Percentiles rank a stretch among this genome's conserved stretches.
Evolutionary conservation across 1,139 yeast genomes (phyloP).

Genomic region (Scheffersomyces insectosa): DNA sequence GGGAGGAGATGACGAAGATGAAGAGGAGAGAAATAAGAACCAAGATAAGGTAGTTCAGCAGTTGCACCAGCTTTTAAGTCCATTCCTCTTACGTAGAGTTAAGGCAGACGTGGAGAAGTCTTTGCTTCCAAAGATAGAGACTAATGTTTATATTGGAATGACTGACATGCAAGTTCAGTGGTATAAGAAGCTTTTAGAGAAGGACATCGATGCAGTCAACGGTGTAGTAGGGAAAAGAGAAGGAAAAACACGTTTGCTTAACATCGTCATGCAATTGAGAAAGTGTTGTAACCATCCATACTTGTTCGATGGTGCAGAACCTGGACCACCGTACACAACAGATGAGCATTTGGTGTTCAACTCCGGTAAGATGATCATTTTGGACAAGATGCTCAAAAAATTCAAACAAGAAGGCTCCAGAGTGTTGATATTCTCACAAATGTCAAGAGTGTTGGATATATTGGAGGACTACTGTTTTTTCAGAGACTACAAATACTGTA

Average conservation of each 20-base stretch:
- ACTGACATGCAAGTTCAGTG: constrained; percentile 90
- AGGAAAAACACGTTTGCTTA: constrained; percentile 84
- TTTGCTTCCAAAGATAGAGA: constrained; percentile 83
- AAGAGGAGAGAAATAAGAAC: constrained; percentile 44
- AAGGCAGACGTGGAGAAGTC: constrained; percentile 93
- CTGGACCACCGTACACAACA: constrained; percentile 97
- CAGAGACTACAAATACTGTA: constrained; percentile 80
- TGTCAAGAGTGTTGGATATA: constrained; percentile 90
- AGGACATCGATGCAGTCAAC: constrained; percentile 95
- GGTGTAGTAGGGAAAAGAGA: constrained; percentile 88
- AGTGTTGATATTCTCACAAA: constrained; percentile 89
- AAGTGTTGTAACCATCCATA: constrained; percentile 98
- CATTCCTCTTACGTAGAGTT: constrained; percentile 85
- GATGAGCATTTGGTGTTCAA: constrained; percentile 90
- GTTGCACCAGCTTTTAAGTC: constrained; percentile 80
- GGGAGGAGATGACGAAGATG: constrained; percentile 31
- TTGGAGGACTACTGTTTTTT: constrained; percentile 89
- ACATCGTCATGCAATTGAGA: constrained; percentile 94
- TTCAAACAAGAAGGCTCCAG: constrained; percentile 80
- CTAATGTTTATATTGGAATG: constrained; percentile 91
- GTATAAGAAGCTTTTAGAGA: constrained; percentile 86
- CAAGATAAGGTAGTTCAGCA: constrained; percentile 83
- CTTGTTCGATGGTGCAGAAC: constrained; percentile 96
- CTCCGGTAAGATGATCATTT: constrained; percentile 85
- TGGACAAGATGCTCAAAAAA: constrained; percentile 79